Evolutionary conservation across 2,329 filamentous ascomycete genomes (phyloP).

Genomic region (Colletotrichum sansevieriae): DNA sequence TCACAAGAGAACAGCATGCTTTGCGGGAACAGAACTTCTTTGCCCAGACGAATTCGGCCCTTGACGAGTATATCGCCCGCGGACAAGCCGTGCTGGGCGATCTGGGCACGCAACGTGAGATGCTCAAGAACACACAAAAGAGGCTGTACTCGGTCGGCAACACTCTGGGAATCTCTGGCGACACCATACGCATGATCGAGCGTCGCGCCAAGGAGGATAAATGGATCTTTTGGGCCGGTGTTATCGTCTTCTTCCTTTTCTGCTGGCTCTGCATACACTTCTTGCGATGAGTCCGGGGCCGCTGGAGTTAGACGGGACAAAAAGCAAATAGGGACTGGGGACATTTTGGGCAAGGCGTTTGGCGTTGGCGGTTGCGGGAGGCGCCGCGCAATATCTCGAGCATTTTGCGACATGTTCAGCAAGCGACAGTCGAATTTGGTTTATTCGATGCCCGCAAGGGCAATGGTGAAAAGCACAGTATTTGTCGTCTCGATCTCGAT

Average conservation of each 20-base stretch:
- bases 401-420: slow-evolving; percentile 28
- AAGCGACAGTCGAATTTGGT: slow-evolving; percentile 33
- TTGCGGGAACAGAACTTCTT: slow-evolving; percentile 93
- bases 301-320: slow-evolving; percentile 2
- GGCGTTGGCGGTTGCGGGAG: slow-evolving; percentile 10
- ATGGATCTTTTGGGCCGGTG: slow-evolving; percentile 95
- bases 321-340: slow-evolving; percentile 14
- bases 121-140: slow-evolving; percentile 94
- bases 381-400: slow-evolving; percentile 8
- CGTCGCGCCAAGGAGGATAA: slow-evolving; percentile 93
- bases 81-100: slow-evolving; percentile 92
- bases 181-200: slow-evolving; percentile 98
- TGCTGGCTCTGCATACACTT: slow-evolving; percentile 93
- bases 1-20: slow-evolving; percentile 82
- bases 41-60: slow-evolving; percentile 80
- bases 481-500: slow-evolving; percentile 73
- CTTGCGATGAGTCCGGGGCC: slow-evolving; percentile 69
- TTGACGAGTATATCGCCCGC: slow-evolving; percentile 94
- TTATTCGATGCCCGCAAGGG: slow-evolving; percentile 57
- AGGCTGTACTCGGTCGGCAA: slow-evolving; percentile 93
- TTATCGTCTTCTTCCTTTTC: slow-evolving; percentile 88
- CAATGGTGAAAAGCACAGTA: slow-evolving; percentile 81
- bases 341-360: slow-evolving; percentile 35
- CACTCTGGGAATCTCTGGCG: slow-evolving; percentile 91
- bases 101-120: slow-evolving; percentile 89